Conservation (phyloP, 805 yeast species). For the Wickerhamomyces ciferrii region DNA sequence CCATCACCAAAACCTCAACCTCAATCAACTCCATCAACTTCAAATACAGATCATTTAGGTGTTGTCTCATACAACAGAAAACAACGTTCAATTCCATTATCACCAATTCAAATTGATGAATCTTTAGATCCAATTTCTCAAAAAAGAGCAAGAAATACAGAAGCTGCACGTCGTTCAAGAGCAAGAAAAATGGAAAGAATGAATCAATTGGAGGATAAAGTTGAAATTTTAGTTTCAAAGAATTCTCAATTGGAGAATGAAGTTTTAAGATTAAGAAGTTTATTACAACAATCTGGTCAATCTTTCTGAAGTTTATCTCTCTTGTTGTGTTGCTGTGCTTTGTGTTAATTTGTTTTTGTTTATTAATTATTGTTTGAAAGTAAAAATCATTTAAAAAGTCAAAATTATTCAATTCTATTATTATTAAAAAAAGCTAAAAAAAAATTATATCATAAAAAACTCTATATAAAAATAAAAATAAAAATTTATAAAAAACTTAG, state of each 20-base stretch:
- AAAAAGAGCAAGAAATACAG: constrained; percentile 93
- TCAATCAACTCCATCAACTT: constrained; percentile 14
- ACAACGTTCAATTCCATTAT: constrained; percentile 65
- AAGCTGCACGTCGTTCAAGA: constrained; percentile 93
- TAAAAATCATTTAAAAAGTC: not conserved
- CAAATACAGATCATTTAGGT: constrained; percentile 80
- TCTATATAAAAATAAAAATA: no score
- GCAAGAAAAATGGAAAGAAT: constrained; percentile 90
- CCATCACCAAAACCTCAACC: not conserved
- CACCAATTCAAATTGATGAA: constrained; percentile 56
- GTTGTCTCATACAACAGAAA: constrained; percentile 74
- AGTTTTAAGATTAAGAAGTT: constrained; percentile 50
- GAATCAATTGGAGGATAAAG: constrained; percentile 74
- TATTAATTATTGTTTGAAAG: not conserved
- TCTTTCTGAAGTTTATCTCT: not conserved
- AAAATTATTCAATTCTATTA: not conserved
- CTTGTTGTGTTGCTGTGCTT: no score
- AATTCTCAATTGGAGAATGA: constrained; percentile 61
- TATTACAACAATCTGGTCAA: constrained; percentile 28
- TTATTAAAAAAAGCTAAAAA: not conserved
- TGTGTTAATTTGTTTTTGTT: not conserved
- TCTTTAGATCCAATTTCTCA: constrained; percentile 61
- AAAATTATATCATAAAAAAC: not conserved
- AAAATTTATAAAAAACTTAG: no score
- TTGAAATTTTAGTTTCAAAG: constrained; percentile 54